A percentile compares a stretch with the other conserved stretches of the same genome.
These are phyloP conservation scores for Exophiala dermatitidis DNA, from an alignment of 2,329 filamentous ascomycete species.

Conservation along the genomic window DNA sequence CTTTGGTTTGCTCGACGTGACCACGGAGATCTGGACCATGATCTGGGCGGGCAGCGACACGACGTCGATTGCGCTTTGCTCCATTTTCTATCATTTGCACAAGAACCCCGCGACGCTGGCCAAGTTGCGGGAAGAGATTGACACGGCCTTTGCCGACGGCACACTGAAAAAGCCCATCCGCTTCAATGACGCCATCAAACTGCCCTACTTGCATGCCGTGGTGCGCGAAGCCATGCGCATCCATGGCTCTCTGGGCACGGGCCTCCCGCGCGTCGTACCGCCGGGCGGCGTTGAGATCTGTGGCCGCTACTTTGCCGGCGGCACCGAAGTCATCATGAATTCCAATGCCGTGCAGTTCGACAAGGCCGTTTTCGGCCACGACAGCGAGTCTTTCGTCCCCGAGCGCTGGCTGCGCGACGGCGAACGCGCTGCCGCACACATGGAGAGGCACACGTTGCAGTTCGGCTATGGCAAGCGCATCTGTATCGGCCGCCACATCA, in stretches of 20 bases:
- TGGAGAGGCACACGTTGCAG: conserved; percentile 22
- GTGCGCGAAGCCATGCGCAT: conserved; percentile 47
- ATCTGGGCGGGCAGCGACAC: conserved; percentile 26
- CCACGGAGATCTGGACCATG: conserved; percentile 19
- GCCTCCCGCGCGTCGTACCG: conserved; percentile 47
- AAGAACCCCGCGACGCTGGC: conserved; percentile 30
- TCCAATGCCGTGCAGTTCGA: conserved; percentile 36
- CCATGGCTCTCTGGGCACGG: conserved; percentile 44
- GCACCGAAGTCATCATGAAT: conserved; percentile 33
- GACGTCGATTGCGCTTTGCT: conserved; percentile 31
- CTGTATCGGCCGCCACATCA: conserved; percentile 28
- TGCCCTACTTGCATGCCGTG: conserved; percentile 45
- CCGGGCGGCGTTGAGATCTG: conserved; percentile 33
- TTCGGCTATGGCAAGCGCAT: conserved; percentile 21
- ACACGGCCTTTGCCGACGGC: conserved; percentile 34
- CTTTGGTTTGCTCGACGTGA: conserved; percentile 13
- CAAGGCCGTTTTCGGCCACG: conserved; percentile 38
- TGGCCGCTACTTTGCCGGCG: conserved; percentile 32
- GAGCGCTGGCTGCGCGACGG: conserved; percentile 40
- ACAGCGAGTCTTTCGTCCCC: conserved; percentile 42
- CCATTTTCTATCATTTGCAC: conserved; percentile 32
- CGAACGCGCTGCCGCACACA: conserved; percentile 14
- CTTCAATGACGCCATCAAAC: conserved; percentile 21
- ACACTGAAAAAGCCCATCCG: conserved; percentile 11
- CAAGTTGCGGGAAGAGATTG: conserved; percentile 40